Conservation (phyloP, 2,329 filamentous ascomycete species). For the Botrytis medusae region DNA sequence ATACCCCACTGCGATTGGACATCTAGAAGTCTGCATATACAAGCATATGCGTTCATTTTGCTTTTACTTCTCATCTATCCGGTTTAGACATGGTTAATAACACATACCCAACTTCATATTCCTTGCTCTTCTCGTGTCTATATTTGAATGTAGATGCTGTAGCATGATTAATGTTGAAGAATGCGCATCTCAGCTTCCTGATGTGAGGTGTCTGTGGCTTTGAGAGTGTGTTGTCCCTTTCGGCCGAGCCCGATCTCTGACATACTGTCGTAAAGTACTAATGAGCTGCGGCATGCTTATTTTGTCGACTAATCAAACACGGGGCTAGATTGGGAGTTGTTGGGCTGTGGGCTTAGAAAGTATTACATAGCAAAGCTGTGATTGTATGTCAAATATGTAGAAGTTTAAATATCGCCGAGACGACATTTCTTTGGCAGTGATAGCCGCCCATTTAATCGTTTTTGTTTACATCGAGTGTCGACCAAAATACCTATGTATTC, state of each 20-base stretch:
- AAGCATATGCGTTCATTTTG: constrained; percentile 14
- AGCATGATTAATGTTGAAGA: not conserved
- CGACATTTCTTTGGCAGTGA: not conserved
- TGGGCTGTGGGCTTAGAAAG: not conserved
- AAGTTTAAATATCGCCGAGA: not conserved
- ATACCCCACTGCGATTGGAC: constrained; percentile 21
- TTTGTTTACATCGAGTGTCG: not conserved
- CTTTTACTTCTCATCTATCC: constrained; percentile 5
- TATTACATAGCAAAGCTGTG: not conserved
- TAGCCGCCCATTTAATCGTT: not conserved
- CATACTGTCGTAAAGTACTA: not conserved
- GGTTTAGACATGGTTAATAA: not conserved
- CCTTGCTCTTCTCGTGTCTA: not conserved
- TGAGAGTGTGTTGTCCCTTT: not conserved
- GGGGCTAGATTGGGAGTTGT: no score
- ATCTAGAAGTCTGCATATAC: constrained; percentile 18
- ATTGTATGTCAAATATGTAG: not conserved
- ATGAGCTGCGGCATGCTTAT: not conserved
- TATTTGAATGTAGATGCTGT: not conserved
- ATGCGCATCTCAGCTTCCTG: not conserved
- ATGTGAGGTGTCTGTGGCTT: not conserved
- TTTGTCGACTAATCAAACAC: not conserved
- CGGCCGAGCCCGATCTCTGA: constrained; percentile 4
- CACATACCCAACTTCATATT: not conserved
- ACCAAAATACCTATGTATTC: not conserved